phyloP scores from a whole-genome alignment of 306 rosid species.

The Albizia julibrissin region DNA sequence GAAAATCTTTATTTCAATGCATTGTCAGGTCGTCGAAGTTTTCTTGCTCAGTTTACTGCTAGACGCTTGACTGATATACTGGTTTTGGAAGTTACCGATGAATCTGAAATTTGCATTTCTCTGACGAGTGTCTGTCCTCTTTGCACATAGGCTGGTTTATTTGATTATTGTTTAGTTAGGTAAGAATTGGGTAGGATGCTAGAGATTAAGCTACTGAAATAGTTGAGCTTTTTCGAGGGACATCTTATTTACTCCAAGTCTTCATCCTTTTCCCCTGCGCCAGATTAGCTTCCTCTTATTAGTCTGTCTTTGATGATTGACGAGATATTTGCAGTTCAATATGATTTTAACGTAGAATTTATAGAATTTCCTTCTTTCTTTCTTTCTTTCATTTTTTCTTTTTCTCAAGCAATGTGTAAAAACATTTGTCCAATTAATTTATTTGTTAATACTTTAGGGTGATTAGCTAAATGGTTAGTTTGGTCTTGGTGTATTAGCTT shows the following conservation, averaged over 20 bases:
- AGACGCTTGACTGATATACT: constrained; percentile 3
- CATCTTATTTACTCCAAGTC: constrained; percentile 1
- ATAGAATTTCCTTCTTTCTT: background rate
- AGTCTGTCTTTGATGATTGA: background rate
- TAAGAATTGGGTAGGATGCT: background rate
- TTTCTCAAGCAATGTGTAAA: background rate
- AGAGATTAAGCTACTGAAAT: constrained; percentile 27
- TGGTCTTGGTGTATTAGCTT: constrained; percentile 34
- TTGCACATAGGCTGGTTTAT: constrained; percentile 18
- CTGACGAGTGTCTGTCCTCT: constrained; percentile 2
- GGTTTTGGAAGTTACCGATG: background rate
- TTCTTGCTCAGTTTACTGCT: constrained; percentile 26
- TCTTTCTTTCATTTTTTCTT: background rate
- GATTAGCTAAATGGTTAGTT: constrained; percentile 3
- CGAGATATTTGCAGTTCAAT: background rate
- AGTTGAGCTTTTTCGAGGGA: background rate
- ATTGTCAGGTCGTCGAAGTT: background rate
- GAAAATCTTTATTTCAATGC: constrained; percentile 12
- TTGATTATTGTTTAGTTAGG: background rate
- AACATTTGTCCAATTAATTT: background rate
- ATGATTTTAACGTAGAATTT: background rate
- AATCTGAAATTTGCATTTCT: constrained; percentile 23
- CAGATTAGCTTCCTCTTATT: background rate
- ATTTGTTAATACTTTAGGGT: constrained; percentile 15
- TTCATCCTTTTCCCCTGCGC: background rate